phyloP scores from a whole-genome alignment of 1,139 yeast species.

The Hemisphaericaspora xylofermentans region DNA sequence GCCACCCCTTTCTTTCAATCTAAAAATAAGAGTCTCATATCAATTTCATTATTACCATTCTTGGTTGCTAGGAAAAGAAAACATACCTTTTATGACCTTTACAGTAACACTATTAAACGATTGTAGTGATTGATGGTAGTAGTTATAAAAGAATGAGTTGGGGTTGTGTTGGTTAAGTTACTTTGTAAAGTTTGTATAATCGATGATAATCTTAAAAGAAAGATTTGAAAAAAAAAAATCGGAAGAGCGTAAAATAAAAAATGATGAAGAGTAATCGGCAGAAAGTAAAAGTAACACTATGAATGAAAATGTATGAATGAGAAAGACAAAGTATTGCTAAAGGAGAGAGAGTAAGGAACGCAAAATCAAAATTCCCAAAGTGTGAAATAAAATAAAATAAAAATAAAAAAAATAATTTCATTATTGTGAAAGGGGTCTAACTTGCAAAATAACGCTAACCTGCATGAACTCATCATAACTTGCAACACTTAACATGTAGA shows the following conservation, averaged over 20 bases:
- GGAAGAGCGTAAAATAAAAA: background rate
- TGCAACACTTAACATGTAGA: background rate
- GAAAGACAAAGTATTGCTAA: background rate
- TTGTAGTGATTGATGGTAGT: background rate
- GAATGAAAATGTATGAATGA: background rate
- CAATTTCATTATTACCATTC: too few relatives aligned
- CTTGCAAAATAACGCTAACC: background rate
- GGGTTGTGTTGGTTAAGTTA: background rate
- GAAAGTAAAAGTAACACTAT: background rate
- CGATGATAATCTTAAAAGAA: slow-evolving; percentile 1
- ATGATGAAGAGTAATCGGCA: background rate
- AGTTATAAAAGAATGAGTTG: background rate
- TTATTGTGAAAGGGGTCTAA: slow-evolving; percentile 1
- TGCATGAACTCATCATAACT: background rate
- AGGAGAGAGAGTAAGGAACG: background rate
- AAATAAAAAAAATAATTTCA: background rate
- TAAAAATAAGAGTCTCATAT: too few relatives aligned
- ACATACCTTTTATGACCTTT: background rate
- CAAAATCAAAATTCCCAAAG: background rate
- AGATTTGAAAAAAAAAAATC: background rate
- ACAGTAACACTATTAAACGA: background rate
- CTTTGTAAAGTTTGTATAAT: slow-evolving; percentile 2
- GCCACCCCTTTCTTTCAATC: too few relatives aligned
- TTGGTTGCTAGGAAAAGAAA: too few relatives aligned
- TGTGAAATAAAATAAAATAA: background rate